Evolutionary conservation across 352 stramenopile genomes (phyloP), one percentile per base, ranked within the genome.

Genomic region (Globisporangium iwayamae): DNA sequence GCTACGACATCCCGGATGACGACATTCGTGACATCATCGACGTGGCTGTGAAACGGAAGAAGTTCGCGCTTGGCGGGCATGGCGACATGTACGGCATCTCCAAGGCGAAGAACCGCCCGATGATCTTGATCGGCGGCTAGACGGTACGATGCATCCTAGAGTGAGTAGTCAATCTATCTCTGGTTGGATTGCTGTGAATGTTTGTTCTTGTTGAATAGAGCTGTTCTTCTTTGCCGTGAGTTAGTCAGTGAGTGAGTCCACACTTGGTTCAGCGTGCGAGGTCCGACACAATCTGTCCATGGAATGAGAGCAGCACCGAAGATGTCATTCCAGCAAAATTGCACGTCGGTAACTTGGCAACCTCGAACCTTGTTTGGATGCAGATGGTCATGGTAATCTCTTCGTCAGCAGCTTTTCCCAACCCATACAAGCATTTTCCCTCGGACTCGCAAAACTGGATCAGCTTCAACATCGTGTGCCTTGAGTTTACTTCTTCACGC

Each of bases 81-180:
- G 88, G 79, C n/a, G 87, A 97, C 79, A 97, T 98, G 76, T 87
- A 97, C 45, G 85, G 87, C 36, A 92, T 96, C 67, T 94, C 96
- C 38, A 94, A 89, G 39, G 77, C 80, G 16, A 90, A 96, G 69
- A 99, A 99, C 80, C 85, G 96, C 22, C 96, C 96, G 28, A 99
- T 99, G 97, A 98, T 98, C 60, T 79, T 98, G 53, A 99, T 99
- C 75, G 97, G 97, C 46, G 97, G 97, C 43, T 99, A 83, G 70
- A 55, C 36, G 30, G 22, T 9, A 55, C 36, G 30, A 14, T 9
- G n/a, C 9, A 22, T 45, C n/a, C 22, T 36, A 32, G 8, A 25
- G 13, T 62, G 4, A 22, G 43, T 10, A 36, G 9, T 41, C 11
- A 14, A 16, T 4, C 9, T 10, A 39, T 11, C 36, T 41, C 36